Base-by-base conservation (phyloP, 2,329 filamentous ascomycete species). In the Xylariaceae sp. region DNA sequence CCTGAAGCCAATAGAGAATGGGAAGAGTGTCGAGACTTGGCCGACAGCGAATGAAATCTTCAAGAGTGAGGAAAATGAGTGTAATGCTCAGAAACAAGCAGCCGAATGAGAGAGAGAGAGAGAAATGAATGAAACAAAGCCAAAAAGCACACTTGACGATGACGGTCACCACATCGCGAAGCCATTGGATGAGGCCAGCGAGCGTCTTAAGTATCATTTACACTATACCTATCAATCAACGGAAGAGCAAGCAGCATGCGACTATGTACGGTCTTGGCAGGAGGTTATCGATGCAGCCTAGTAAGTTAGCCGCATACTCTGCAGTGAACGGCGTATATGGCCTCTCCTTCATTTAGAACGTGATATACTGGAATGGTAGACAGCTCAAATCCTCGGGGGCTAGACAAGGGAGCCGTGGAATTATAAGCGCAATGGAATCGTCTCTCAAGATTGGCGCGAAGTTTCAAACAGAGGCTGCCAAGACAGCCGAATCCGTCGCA, bases 381-480 rank as follows among this genome's bases (percentile, higher is more conserved):
- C n/a, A n/a, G n/a, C n/a, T n/a, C n/a, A n/a, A n/a, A n/a, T n/a
- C n/a, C n/a, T 26, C 46, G 41, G 16, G 36, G 26, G 23, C 26
- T 20, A 30, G 2, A 2, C 27, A 23, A 8, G 13, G 7, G 16
- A 11, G n/a, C n/a, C 16, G 10, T 21, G 13, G 15, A 50, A 40
- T 8, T 20, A 42, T 55, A 57, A 44, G 55, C 46, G 55, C 51
- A 43, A 39, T 35, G 27, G 30, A 21, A 30, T 36, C 3, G 36
- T 6, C 42, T n/a, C 37, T 27, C 15, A 27, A 23, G 6, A 27
- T 39, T 33, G 35, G 36, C 30, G 37, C 30, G 39, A 15, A 39
- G 55, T 57, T 57, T 55, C 51, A 48, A 44, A 42, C 36, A 40
- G 39, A 35, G 26, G 23, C 36, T 41, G 50, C 55, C 55, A 55